Base-by-base conservation (phyloP, 2,329 filamentous ascomycete species). In the Aspergillus japonicus region DNA sequence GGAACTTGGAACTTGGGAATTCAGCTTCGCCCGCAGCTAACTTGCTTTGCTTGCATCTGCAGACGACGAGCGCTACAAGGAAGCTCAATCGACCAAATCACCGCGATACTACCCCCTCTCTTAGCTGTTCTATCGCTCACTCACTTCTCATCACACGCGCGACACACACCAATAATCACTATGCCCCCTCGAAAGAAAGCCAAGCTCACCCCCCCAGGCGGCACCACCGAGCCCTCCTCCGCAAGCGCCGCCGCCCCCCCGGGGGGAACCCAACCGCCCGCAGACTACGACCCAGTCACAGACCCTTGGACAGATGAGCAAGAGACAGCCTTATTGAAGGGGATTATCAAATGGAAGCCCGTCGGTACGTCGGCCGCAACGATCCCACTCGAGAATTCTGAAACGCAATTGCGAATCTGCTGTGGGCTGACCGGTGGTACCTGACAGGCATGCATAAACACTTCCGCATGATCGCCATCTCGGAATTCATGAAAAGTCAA, bases 301-400 rank as follows among this genome's bases (percentile, higher is more conserved):
- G 91, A 94, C 65, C 85, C 88, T 26, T 99, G 95, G 95, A 97
- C 92, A 4, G 93, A 96, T 70, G 94, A 97, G 71, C 95, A 99
- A 76, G 89, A 96, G 66, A 92, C 91, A 1, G 93, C 92, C 47
- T 83, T 99, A 0, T 92, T 96, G 79, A 97, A 97, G 73, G 92
- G 88, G 55, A 89, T 98, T 66, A 93, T 98, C 65, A 85, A 88
- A 72, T 96, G 91, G 89, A 99, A 99, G 74, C 95, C 95, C n/a
- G 94, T 94, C 47, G 94, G 92, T 91, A 73, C 66, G 77, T 75
- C 60, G 21, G 39, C 16, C 19, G 23, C 33, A 35, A 4, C 12
- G 11, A 23, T 58, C n/a, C 21, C 21, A 21, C 21, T 21, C 21
- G 44, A 12, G 4, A 3, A 7, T 35, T 35, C 33, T 16, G 4